phyloP scores from a whole-genome alignment of 2,329 filamentous ascomycete species.

The Tolypocladium amazonense region DNA sequence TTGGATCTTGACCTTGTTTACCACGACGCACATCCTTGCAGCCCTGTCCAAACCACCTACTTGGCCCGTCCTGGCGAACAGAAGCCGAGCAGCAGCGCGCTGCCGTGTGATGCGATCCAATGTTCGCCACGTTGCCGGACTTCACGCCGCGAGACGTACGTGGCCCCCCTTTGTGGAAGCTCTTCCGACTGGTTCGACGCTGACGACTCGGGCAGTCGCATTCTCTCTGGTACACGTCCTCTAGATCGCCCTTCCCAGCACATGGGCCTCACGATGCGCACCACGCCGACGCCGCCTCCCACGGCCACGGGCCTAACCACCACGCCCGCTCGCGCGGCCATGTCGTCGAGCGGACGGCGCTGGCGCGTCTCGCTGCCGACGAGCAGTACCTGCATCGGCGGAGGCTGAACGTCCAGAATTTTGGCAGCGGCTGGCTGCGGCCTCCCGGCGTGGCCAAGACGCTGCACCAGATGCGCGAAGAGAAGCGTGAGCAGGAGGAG shows the following conservation, averaged over 20 bases:
- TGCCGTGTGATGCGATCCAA: slow-evolving; percentile 16
- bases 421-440: slow-evolving; percentile 82
- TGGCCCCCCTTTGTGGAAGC: background rate
- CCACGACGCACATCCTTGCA: background rate
- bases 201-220: slow-evolving; percentile 44
- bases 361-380: slow-evolving; percentile 63
- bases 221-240: slow-evolving; percentile 62
- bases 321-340: slow-evolving; percentile 29
- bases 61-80: background rate
- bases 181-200: background rate
- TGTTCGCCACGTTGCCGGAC: slow-evolving; percentile 55
- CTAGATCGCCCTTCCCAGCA: slow-evolving; percentile 36
- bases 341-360: slow-evolving; percentile 45
- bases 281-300: slow-evolving; percentile 15
- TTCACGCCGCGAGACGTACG: slow-evolving; percentile 62
- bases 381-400: slow-evolving; percentile 68
- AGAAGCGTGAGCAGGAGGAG: slow-evolving; percentile 80
- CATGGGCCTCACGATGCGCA: slow-evolving; percentile 21
- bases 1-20: background rate
- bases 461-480: slow-evolving; percentile 79
- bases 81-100: background rate
- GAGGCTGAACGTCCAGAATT: slow-evolving; percentile 72
- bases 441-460: slow-evolving; percentile 85
- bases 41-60: background rate
- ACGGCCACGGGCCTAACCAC: slow-evolving; percentile 17